A percentile compares a stretch with the other conserved stretches of the same genome.
Conservation (phyloP, 768 basidiomycete genomes). For the Hypsizygus marmoreus region DNA sequence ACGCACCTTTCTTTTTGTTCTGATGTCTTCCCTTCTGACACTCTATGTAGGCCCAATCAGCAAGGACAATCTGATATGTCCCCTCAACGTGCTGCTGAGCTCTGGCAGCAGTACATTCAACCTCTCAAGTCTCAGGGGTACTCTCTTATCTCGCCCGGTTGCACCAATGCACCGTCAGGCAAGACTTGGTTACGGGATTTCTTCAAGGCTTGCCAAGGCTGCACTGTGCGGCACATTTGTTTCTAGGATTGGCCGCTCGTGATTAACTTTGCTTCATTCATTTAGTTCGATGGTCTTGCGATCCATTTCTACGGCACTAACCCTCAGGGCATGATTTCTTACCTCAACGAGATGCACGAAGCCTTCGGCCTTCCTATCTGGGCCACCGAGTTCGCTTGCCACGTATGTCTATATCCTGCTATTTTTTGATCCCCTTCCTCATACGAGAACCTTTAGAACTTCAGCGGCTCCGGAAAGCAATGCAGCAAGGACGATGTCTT, state of each 20-base stretch:
- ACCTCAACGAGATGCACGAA: slow-evolving; percentile 47
- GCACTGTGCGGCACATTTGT: slow-evolving; percentile 60
- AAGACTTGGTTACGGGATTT: slow-evolving; percentile 67
- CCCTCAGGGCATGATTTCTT: slow-evolving; percentile 49
- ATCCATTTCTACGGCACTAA: slow-evolving; percentile 71
- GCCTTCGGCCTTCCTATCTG: slow-evolving; percentile 48
- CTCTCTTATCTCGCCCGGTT: slow-evolving; percentile 63
- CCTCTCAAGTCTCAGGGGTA: slow-evolving; percentile 61
- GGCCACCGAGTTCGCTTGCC: slow-evolving; percentile 74
- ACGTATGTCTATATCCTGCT: slow-evolving; percentile 35
- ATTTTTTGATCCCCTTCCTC: background rate
- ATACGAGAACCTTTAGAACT: slow-evolving; percentile 44
- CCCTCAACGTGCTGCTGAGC: slow-evolving; percentile 45
- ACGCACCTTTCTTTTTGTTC: slow-evolving; percentile 20
- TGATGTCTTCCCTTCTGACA: background rate
- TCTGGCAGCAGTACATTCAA: slow-evolving; percentile 66
- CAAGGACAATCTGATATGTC: slow-evolving; percentile 59
- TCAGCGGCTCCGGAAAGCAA: slow-evolving; percentile 46
- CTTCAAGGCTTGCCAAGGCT: slow-evolving; percentile 50
- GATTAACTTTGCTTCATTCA: too few relatives aligned
- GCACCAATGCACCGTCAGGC: slow-evolving; percentile 61
- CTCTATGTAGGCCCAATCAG: slow-evolving; percentile 63
- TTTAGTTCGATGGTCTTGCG: slow-evolving; percentile 56
- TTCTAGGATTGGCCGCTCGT: too few relatives aligned
- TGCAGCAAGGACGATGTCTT: slow-evolving; percentile 42